Base-by-base conservation (phyloP, 441 rosid genomes). In the Mallotus japonicus region DNA sequence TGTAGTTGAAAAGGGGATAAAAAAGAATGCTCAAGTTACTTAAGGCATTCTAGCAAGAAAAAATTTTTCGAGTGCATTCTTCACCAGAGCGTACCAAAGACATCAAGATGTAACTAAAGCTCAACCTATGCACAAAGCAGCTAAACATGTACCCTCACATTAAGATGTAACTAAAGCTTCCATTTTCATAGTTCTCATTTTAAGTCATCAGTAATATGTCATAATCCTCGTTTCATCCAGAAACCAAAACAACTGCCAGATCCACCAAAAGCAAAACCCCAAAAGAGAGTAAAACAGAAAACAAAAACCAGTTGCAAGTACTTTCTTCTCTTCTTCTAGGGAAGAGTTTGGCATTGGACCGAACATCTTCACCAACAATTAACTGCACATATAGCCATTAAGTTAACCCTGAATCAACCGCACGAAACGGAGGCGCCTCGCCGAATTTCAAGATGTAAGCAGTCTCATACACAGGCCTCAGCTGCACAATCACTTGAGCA, bases 391-490 rank as follows among this genome's bases (percentile, higher is more conserved):
- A n/a, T 42, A 12, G 12, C 34, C 22, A 65, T 8, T 47, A 4
- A 65, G 19, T 34, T 8, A 34, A 37, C 20, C 49, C 14, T 49
- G n/a, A 0, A 46, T 86, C 85, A 69, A 75, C 62, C 6, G 77
- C 46, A 70, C 76, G 87, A 76, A 76, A 16, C 2, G 99, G 99
- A 5, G 97, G 96, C 2, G 85, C 75, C 83, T 89, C 91, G 11
- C 97, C 96, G 60, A 95, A 95, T 82, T 95, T 92, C 83, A 92
- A 84, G 57, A 87, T 72, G 75, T 92, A 88, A 49, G 96, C 92
- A 70, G 88, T 83, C 76, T 89, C 88, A 68, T 91, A 81, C 68
- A 83, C 85, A 65, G 89, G 89, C 56, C 84, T 84, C 75, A 95
- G 83, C 75, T 89, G 91, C 44, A 46, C 53, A 72, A 95, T 83